Evolutionary conservation across 2,329 filamentous ascomycete genomes (phyloP).

Genomic region (Botrytis byssoidea): DNA sequence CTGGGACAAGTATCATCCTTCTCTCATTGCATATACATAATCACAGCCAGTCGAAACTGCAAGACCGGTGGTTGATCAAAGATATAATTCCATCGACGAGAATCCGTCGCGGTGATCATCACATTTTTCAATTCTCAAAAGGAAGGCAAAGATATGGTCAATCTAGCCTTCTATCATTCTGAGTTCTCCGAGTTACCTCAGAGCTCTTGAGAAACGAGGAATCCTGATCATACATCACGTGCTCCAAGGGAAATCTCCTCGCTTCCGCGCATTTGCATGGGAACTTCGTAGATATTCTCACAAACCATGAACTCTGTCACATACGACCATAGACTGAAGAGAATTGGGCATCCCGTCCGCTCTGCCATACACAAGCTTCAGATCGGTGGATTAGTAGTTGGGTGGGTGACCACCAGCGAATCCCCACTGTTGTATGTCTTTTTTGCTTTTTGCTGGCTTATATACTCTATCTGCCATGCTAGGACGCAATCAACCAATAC

Average conservation of each 20-base stretch:
- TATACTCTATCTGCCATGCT: background rate
- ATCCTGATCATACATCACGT: background rate
- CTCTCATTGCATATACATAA: background rate
- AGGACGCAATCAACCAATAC: too few species aligned
- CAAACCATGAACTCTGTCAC: rapidly evolving
- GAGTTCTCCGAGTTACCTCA: background rate
- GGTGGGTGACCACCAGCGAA: too few species aligned
- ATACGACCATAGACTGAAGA: too few species aligned
- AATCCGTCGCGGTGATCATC: background rate
- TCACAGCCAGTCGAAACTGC: background rate
- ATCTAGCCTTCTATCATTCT: background rate
- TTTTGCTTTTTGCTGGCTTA: background rate
- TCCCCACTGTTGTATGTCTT: background rate
- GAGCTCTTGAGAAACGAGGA: background rate
- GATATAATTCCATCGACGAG: background rate
- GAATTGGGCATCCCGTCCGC: background rate
- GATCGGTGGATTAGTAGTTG: background rate
- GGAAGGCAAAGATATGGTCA: background rate
- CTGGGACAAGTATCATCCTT: rapidly evolving
- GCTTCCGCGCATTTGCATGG: background rate
- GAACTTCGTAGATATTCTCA: background rate
- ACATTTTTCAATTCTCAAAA: background rate
- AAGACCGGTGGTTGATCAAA: background rate
- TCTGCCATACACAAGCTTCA: background rate
- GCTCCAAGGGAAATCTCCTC: background rate